Evolutionary conservation across 176 grass and related monocot species (phyloP).

Genomic region (Oropetium thomaeum): DNA sequence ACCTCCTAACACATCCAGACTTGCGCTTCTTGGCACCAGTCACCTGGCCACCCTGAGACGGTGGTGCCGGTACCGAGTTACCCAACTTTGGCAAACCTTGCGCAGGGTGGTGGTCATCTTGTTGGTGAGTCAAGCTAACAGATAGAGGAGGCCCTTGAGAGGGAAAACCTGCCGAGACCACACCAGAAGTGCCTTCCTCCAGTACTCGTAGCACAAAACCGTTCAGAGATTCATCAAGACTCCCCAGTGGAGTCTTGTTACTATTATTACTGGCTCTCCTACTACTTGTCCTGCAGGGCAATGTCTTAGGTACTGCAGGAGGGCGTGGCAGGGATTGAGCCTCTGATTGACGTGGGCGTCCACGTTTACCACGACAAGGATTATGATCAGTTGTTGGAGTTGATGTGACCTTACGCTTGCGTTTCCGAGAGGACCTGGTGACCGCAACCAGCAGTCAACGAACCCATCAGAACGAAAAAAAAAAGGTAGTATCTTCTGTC

Average conservation of each 20-base stretch:
- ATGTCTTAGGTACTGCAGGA: slow-evolving; percentile 26
- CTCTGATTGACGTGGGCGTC: slow-evolving; percentile 44
- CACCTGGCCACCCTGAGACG: slow-evolving; percentile 56
- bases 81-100: slow-evolving; percentile 48
- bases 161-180: slow-evolving; percentile 24
- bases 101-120: slow-evolving; percentile 34
- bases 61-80: slow-evolving; percentile 27
- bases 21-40: slow-evolving; percentile 98
- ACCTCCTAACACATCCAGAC: slow-evolving; percentile 85
- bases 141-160: slow-evolving; percentile 26
- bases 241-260: slow-evolving; percentile 25
- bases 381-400: slow-evolving; percentile 23
- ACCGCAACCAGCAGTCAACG: slow-evolving; percentile 29
- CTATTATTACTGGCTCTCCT: slow-evolving; percentile 40
- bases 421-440: slow-evolving; percentile 47
- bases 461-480: slow-evolving; percentile 14
- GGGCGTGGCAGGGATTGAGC: neutral
- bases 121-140: slow-evolving; percentile 40
- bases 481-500: slow-evolving; percentile 5
- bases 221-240: slow-evolving; percentile 15
- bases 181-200: slow-evolving; percentile 35
- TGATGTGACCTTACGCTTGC: slow-evolving; percentile 44
- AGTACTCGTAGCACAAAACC: slow-evolving; percentile 5
- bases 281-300: slow-evolving; percentile 40
- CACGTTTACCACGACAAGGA: slow-evolving; percentile 46